Base-by-base conservation (phyloP, 176 grass and related monocot species). In the Musa beccarii region DNA sequence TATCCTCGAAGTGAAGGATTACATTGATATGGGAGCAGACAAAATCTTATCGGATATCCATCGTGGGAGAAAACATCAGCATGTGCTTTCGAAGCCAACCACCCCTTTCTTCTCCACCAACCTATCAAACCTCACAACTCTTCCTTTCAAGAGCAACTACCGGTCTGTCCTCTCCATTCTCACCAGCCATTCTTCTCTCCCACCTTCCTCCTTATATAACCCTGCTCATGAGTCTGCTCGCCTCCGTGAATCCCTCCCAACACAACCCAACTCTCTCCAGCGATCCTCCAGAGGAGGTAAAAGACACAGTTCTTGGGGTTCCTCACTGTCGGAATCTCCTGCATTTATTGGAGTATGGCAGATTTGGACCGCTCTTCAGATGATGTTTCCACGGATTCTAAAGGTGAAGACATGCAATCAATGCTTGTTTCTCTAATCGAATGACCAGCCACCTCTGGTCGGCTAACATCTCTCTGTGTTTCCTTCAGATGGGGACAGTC, bases 311-410 rank as follows among this genome's bases (percentile, higher is more conserved):
- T 5, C 29, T 34, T 34, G 29, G 29, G 3, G 29, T 34, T 25
- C 16, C 13, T 29, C 6, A 2, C 3, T 9, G 2, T 9, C 5
- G 23, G 21, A 65, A 11, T 34, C 10, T 43, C 34, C 34, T 43
- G 4, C 34, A 5, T 43, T 6, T 43, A 16, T 24, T 49, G 59
- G n/a, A 62, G 66, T 50, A 76, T 73, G 78, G 53, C 49, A 70
- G 69, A 34, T 16, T 49, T 81, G 61, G 83, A 85, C 77, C 75
- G 26, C 64, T 72, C 54, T 16, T 85, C 70, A 49, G 77, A 76
- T 15, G 74, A 76, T 76, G 50, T 63, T 51, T 81, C 77, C 61
- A 66, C 24, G 17, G 54, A 81, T 72, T 81, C 78, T 8, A 73
- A 50, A 85, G 83, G 83, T 85, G 17, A 0, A 28, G 23, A 13